Conservation (phyloP, 1,284 basidiomycete species). For the Leucoagaricus sp. region DNA sequence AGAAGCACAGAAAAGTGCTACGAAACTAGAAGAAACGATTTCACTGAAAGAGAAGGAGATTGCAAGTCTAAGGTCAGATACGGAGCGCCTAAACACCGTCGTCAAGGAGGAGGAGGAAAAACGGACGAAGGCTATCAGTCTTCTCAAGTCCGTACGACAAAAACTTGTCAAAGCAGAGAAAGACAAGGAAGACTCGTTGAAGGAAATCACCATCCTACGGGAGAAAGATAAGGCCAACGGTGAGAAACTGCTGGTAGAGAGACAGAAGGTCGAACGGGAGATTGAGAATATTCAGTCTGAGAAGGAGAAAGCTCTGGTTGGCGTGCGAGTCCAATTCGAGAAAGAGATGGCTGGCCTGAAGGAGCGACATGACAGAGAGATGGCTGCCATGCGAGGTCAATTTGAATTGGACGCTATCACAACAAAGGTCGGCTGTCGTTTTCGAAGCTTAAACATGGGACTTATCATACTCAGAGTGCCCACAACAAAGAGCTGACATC, state of each 20-base stretch:
- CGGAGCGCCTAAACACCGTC: constrained; percentile 57
- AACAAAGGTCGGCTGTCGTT: constrained; percentile 56
- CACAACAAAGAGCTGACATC: constrained; percentile 68
- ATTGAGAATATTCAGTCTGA: constrained; percentile 63
- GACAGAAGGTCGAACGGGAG: constrained; percentile 54
- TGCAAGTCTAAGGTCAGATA: constrained; percentile 58
- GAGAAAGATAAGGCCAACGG: constrained; percentile 62
- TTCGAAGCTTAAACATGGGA: constrained; percentile 1
- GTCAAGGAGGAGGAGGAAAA: constrained; percentile 96
- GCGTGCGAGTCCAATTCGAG: constrained; percentile 74
- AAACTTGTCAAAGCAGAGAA: constrained; percentile 93
- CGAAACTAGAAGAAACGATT: constrained; percentile 47
- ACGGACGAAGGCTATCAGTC: constrained; percentile 86
- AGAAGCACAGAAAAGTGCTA: constrained; percentile 50
- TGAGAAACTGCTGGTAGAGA: constrained; percentile 69
- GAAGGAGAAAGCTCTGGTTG: constrained; percentile 70
- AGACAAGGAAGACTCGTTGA: constrained; percentile 78
- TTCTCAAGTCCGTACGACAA: constrained; percentile 90
- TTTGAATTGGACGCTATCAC: constrained; percentile 77
- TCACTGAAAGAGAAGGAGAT: constrained; percentile 54
- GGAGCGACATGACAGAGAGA: constrained; percentile 77
- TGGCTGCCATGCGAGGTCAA: constrained; percentile 63
- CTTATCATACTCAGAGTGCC: constrained; percentile 47
- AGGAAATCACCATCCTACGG: constrained; percentile 51
- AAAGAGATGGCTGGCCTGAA: constrained; percentile 65